These are phyloP conservation scores for Penicillium occitanis DNA, from an alignment of 2,329 filamentous ascomycete species.

Conservation along the genomic window DNA sequence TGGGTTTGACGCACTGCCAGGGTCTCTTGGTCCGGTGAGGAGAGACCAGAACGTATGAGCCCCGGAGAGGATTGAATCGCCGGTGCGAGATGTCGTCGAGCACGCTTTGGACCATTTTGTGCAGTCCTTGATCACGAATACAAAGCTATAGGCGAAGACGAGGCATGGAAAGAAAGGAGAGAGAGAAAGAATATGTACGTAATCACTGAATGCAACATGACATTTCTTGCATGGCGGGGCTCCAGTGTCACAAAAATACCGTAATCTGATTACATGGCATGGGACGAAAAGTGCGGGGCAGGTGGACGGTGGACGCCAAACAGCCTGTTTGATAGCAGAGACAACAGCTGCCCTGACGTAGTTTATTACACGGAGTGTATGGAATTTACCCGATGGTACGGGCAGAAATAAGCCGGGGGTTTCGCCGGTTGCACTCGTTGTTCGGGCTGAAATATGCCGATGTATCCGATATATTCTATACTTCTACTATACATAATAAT, in stretches of 20 bases:
- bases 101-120: slow-evolving; percentile 67
- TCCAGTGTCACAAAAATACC: neutral
- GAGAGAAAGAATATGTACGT: neutral
- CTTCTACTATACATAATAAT: neutral
- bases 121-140: neutral
- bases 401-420: neutral
- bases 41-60: slow-evolving; percentile 90
- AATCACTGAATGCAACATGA: slow-evolving; percentile 9
- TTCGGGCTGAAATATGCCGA: neutral
- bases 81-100: slow-evolving; percentile 96
- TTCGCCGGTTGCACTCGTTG: neutral
- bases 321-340: neutral
- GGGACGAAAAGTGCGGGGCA: neutral
- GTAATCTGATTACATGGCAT: neutral
- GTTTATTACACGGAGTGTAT: neutral
- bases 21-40: slow-evolving; percentile 95
- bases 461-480: neutral
- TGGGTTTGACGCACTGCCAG: slow-evolving; percentile 74
- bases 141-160: neutral
- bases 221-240: slow-evolving; percentile 3
- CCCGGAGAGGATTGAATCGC: slow-evolving; percentile 86
- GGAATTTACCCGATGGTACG: neutral
- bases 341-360: neutral
- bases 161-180: neutral
- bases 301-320: neutral